Evolutionary conservation across 805 yeast genomes (phyloP).

Genomic region (Monosporozyma aquatica): DNA sequence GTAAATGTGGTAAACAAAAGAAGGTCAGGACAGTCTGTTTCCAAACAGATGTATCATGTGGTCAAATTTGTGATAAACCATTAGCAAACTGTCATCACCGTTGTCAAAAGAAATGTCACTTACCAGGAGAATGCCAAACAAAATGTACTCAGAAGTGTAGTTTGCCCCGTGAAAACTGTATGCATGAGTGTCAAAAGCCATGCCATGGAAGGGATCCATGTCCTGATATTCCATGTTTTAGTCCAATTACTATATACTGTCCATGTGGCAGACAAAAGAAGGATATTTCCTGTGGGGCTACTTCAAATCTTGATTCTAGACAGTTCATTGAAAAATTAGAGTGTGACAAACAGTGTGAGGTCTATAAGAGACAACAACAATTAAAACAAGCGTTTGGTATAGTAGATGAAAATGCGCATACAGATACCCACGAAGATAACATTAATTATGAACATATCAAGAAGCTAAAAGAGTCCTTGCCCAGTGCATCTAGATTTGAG

Average conservation of each 20-base stretch:
- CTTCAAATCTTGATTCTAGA: conserved; percentile 26
- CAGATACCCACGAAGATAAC: not conserved
- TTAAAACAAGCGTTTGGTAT: conserved; percentile 55
- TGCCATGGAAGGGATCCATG: conserved; percentile 60
- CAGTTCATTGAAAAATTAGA: conserved; percentile 35
- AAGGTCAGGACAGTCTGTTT: conserved; percentile 58
- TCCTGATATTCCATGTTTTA: conserved; percentile 46
- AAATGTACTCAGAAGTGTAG: conserved; percentile 56
- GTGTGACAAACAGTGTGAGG: conserved; percentile 67
- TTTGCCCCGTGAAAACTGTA: conserved; percentile 44
- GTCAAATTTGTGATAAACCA: conserved; percentile 46
- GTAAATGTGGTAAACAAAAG: conserved; percentile 51
- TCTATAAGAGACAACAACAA: conserved; percentile 48
- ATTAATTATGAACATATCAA: conserved; percentile 7
- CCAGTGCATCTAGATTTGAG: conserved; percentile 21
- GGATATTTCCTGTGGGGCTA: conserved; percentile 49
- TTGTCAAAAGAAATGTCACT: conserved; percentile 50
- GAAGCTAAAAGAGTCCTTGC: conserved; percentile 14
- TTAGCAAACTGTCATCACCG: conserved; percentile 42
- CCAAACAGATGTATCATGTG: conserved; percentile 61
- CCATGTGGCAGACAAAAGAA: conserved; percentile 51
- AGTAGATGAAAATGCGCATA: conserved; percentile 2
- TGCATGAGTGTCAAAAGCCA: conserved; percentile 51
- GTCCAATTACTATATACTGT: conserved; percentile 44
- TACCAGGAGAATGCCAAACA: conserved; percentile 47